Conservation (phyloP, 2,329 filamentous ascomycete species). For the Paecilomyces variotii region DNA sequence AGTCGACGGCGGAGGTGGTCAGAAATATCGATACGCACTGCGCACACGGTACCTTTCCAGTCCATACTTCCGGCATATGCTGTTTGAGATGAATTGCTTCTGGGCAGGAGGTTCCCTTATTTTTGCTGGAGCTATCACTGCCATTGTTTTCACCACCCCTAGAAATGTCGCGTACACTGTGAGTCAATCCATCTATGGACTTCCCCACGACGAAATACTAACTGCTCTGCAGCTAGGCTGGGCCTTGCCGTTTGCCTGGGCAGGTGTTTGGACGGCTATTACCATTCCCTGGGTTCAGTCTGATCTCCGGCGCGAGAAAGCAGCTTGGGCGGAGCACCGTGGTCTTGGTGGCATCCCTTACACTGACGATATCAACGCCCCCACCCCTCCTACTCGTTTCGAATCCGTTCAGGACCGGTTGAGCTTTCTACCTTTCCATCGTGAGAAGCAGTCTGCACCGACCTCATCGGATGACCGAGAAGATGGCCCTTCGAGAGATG, state of each 20-base stretch:
- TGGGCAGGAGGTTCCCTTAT: conserved; percentile 48
- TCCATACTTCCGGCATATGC: conserved; percentile 46
- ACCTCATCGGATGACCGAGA: background rate
- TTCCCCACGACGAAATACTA: background rate
- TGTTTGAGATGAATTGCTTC: conserved; percentile 49
- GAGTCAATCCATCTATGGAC: conserved; percentile 8
- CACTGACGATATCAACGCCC: conserved; percentile 29
- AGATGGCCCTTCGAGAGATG: background rate
- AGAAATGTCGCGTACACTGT: conserved; percentile 42
- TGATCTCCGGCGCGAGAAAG: conserved; percentile 37
- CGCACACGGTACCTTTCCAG: conserved; percentile 47
- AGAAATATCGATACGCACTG: conserved; percentile 45
- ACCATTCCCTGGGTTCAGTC: conserved; percentile 40
- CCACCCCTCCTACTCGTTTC: conserved; percentile 29
- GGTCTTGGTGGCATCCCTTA: conserved; percentile 25
- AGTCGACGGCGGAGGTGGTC: conserved; percentile 56
- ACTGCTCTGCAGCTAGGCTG: conserved; percentile 28
- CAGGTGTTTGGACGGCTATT: conserved; percentile 35
- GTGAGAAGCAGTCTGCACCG: background rate
- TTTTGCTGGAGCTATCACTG: conserved; percentile 39
- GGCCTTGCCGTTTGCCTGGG: conserved; percentile 37
- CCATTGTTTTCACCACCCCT: conserved; percentile 42
- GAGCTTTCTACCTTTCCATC: background rate
- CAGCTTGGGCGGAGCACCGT: conserved; percentile 30
- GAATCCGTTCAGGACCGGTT: conserved; percentile 26